Evolutionary conservation across 345 rosid genomes (phyloP).

Genomic region (Eucalyptus regnans): DNA sequence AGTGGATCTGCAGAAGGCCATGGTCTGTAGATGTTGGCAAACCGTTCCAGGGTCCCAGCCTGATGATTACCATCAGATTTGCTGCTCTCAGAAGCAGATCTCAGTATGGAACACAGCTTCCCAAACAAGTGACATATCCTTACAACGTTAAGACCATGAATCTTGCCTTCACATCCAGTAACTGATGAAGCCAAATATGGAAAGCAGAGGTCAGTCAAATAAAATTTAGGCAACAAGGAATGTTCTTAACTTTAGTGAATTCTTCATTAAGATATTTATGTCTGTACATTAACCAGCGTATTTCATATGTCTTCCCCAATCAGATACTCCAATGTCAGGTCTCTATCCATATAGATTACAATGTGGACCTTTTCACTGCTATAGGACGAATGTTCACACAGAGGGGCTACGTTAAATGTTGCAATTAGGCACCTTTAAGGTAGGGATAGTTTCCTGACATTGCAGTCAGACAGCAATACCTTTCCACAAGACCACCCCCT

Average conservation of each 20-base stretch:
- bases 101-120: constrained; percentile 48
- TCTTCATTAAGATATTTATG: background rate
- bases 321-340: background rate
- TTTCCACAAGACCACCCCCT: background rate
- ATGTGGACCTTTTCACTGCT: background rate
- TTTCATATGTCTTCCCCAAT: background rate
- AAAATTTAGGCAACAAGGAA: background rate
- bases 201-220: background rate
- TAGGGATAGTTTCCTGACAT: background rate
- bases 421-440: background rate
- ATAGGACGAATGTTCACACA: background rate
- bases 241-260: background rate
- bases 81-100: constrained; percentile 9
- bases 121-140: constrained; percentile 63
- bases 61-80: constrained; percentile 9
- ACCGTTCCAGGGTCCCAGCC: constrained; percentile 13
- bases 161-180: constrained; percentile 15
- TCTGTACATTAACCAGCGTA: background rate
- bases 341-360: background rate
- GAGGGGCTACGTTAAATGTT: background rate
- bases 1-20: constrained; percentile 7
- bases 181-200: constrained; percentile 9
- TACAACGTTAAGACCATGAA: constrained; percentile 56
- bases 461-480: background rate
- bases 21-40: constrained; percentile 19